phyloP scores from a whole-genome alignment of 2,329 filamentous ascomycete genomes.

The Fusarium goolgardi region DNA sequence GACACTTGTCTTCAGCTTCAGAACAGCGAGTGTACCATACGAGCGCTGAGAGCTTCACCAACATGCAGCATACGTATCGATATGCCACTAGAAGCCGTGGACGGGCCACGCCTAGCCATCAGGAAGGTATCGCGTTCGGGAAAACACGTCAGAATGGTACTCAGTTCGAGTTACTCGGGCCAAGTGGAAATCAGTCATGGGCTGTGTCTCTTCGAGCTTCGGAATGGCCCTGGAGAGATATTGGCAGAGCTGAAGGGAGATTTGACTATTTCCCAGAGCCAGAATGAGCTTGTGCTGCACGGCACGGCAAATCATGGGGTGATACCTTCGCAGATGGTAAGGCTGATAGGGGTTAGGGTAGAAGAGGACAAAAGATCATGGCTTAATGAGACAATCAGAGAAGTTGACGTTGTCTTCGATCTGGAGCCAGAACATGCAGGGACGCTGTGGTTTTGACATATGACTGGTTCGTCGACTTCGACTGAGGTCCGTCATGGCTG shows the following conservation, averaged over 20 bases:
- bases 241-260: constrained; percentile 48
- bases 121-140: constrained; percentile 37
- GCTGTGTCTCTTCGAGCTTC: constrained; percentile 49
- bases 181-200: constrained; percentile 51
- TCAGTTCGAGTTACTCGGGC: constrained; percentile 49
- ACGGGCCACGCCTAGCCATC: constrained; percentile 41
- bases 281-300: constrained; percentile 47
- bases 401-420: constrained; percentile 42
- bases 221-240: constrained; percentile 42
- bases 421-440: constrained; percentile 30
- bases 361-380: constrained; percentile 43
- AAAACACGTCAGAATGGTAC: constrained; percentile 30
- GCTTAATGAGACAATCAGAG: constrained; percentile 47
- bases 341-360: constrained; percentile 44
- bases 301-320: constrained; percentile 35
- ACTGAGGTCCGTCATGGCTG: background rate
- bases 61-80: constrained; percentile 39
- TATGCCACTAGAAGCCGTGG: constrained; percentile 47
- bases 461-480: background rate
- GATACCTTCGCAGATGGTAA: constrained; percentile 35
- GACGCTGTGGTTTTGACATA: constrained; percentile 17
- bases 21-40: constrained; percentile 46
- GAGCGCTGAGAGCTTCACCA: constrained; percentile 42
- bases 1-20: constrained; percentile 47
- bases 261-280: constrained; percentile 46